Conservation (phyloP, 2,329 filamentous ascomycete genomes). For the Alternaria triticina region DNA sequence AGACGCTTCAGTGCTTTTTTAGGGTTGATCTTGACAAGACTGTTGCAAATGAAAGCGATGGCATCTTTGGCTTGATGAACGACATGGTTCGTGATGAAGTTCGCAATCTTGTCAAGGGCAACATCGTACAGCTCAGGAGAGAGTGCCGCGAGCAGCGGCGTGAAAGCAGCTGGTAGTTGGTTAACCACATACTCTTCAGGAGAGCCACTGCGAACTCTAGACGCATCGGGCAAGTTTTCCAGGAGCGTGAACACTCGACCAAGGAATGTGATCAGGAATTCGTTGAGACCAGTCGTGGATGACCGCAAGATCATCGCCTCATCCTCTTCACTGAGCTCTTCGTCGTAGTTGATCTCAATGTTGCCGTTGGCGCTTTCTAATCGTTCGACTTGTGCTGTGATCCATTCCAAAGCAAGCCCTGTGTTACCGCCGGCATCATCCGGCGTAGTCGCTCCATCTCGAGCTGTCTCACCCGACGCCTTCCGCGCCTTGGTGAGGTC, state of each 20-base stretch:
- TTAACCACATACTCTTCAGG: conserved; percentile 98
- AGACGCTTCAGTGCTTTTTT: conserved; percentile 91
- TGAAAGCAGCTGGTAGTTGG: conserved; percentile 87
- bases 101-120: conserved; percentile 87
- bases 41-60: conserved; percentile 98
- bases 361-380: conserved; percentile 89
- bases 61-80: conserved; percentile 96
- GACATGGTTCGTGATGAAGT: conserved; percentile 91
- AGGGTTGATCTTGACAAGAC: conserved; percentile 92
- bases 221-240: conserved; percentile 92
- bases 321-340: conserved; percentile 81
- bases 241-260: conserved; percentile 94
- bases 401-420: conserved; percentile 84
- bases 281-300: conserved; percentile 90
- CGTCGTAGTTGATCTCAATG: conserved; percentile 82
- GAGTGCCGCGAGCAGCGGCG: conserved; percentile 85
- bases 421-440: conserved; percentile 50
- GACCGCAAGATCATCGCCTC: conserved; percentile 89
- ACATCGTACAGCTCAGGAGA: conserved; percentile 94
- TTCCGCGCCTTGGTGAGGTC: conserved; percentile 70
- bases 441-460: conserved; percentile 41
- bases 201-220: conserved; percentile 84
- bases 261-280: conserved; percentile 88
- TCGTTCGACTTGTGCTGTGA: conserved; percentile 89
- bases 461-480: conserved; percentile 13